Percentiles rank a stretch among this genome's conserved stretches.
phyloP scores from a whole-genome alignment of 352 stramenopile species.

The Globisporangium orthogonon region DNA sequence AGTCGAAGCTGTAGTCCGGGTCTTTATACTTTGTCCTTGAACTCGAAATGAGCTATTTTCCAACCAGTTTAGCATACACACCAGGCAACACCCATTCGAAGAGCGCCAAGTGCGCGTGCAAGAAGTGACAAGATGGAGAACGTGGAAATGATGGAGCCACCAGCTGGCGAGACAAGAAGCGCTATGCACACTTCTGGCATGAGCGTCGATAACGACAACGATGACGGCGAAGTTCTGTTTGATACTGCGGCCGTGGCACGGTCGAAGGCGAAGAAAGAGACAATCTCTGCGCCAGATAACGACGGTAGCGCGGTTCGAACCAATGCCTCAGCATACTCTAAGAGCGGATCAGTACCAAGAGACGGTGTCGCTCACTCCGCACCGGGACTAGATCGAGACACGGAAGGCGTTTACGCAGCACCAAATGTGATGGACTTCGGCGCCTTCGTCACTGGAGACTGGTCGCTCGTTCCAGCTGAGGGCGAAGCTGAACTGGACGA shows the following conservation, averaged over 20 bases:
- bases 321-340: no score
- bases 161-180: background rate
- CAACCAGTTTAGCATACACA: no score
- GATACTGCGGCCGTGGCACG: background rate
- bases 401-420: background rate
- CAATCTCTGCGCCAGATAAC: background rate
- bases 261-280: background rate
- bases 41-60: no score
- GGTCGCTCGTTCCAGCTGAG: background rate
- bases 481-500: background rate
- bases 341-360: background rate
- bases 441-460: constrained; percentile 9
- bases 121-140: background rate
- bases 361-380: background rate
- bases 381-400: background rate
- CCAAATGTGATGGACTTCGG: constrained; percentile 15
- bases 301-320: no score
- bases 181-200: background rate
- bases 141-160: background rate
- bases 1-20: no score
- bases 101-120: no score
- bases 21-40: no score
- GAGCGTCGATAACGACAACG: background rate
- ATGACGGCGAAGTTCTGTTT: constrained; percentile 2
- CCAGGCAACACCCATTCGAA: no score